Evolutionary conservation across 768 basidiomycete genomes (phyloP).

Genomic region (Trametes sanguinea): DNA sequence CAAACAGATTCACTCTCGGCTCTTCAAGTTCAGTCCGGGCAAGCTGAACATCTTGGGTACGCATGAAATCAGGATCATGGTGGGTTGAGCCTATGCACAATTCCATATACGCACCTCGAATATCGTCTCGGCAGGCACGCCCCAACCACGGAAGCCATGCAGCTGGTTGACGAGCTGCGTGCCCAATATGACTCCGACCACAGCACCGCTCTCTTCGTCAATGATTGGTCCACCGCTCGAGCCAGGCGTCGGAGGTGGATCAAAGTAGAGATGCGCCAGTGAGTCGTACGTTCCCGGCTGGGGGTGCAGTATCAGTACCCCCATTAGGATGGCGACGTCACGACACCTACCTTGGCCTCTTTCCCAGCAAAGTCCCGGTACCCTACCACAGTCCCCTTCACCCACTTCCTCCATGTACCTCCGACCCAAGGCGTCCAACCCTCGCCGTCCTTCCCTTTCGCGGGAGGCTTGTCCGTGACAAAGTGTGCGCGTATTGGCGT

Average conservation of each 20-base stretch:
- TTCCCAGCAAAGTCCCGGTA: constrained; percentile 63
- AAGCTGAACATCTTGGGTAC: constrained; percentile 52
- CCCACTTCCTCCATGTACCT: constrained; percentile 59
- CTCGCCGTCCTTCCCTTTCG: constrained; percentile 25
- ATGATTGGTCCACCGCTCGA: constrained; percentile 74
- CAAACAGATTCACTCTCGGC: neutral
- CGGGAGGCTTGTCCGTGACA: constrained; percentile 46
- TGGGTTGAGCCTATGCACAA: no score
- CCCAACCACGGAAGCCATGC: constrained; percentile 61
- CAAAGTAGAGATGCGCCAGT: constrained; percentile 57
- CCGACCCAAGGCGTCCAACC: constrained; percentile 55
- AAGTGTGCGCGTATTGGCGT: constrained; percentile 55
- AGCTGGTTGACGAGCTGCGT: constrained; percentile 57
- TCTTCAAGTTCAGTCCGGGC: constrained; percentile 43
- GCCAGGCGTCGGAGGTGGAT: constrained; percentile 57
- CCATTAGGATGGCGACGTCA: neutral
- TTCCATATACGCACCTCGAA: constrained; percentile 49
- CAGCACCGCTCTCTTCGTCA: constrained; percentile 59
- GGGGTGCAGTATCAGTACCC: neutral
- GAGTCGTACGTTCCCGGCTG: constrained; percentile 72
- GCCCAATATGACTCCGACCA: constrained; percentile 65
- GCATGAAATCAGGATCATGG: neutral
- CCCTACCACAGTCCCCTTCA: constrained; percentile 49
- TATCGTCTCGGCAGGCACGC: constrained; percentile 60
- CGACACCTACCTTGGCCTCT: constrained; percentile 49